Base-by-base conservation (phyloP, 495 filamentous ascomycete species). In the Hypoxylon fragiforme region DNA sequence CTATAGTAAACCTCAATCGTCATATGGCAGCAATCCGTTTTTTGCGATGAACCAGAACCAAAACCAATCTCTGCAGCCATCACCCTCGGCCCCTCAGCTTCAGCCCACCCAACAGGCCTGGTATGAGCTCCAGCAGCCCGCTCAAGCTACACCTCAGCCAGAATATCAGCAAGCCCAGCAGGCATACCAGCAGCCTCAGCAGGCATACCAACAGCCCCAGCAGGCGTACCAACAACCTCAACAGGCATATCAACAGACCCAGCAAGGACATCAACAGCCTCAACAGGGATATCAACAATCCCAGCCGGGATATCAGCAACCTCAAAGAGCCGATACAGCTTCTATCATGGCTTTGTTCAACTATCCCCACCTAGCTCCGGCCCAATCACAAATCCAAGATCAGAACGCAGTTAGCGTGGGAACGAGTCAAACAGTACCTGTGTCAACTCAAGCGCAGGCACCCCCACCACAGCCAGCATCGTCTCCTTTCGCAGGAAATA, bases 271-370 rank as follows among this genome's bases (percentile, higher is more conserved):
- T 28, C 24, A 28, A 9, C 24, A 50, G n/a, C 39, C 35, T 19
- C 43, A 47, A 14, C 43, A 30, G 12, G 16, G 20, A n/a, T 28
- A 28, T 28, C 24, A 28, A 9, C 24, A 28, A 28, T 9, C 24
- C 24, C 24, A 28, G 24, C 24, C 4, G 9, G n/a, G n/a, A n/a
- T 45, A 68, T 35, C 71, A 71, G 24, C 65, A 57, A 20, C 54
- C 64, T 7, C 76, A 75, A 44, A 68, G 72, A 32, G 63, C 77
- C 1, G 84, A 96, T 65, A 98, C 95, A 60, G 83, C 82, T 8
- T 86, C 85, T 39, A 97, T 98, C 60, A 80, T 98, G 52, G 88
- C 91, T 9, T 72, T 98, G 3, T 98, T 92, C 72, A 87, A 86
- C 67, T 79, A 90, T 45, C 83, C 88, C 12, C 87, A 90, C n/a